Evolutionary conservation across 306 rosid genomes (phyloP), one percentile per base, ranked within the genome.

Genomic region (Mimosa pudica): DNA sequence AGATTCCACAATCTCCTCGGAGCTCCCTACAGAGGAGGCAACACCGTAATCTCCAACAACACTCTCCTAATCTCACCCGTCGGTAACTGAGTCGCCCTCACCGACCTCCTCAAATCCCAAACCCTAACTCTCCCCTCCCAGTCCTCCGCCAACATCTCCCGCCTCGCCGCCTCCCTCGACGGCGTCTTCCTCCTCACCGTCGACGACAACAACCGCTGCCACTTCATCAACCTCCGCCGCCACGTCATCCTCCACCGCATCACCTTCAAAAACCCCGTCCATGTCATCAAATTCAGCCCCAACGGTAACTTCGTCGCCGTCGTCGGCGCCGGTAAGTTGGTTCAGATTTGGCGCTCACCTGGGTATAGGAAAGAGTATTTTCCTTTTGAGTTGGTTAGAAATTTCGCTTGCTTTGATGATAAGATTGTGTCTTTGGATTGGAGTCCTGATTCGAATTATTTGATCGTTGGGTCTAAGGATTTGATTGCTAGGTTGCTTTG

Each of bases 11-110:
- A 95, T 70, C 98, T 95, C 16, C 90, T 95, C 1, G 98, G 99
- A 68, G 98, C 98, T 36, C 99, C 99, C 3, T 94, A 92, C 89
- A 79, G 98, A 76, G 98, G 98, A 4, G 98, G 99, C 63, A 91
- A 93, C 84, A 83, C 77, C 7, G 84, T 90, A 4, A 79, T 95
- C 81, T 79, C 91, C 32, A 89, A 85, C 84, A 89, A 91, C 84
- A 85, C 89, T 1, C 81, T 83, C 65, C 84, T 95, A 36, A 81
- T 95, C 75, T 93, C 99, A 32, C 99, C 97, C n/a, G 88, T 92
- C 52, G 97, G 99, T 65, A 95, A 95, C 81, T 81, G 97, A 12
- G 85, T 95, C 13, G 86, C 91, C 79, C 78, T 93, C 82, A 95
- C 96, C 33, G 95, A 93, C 87, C 94, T 93, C 60, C 74, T 87